phyloP scores from a whole-genome alignment of 1,139 yeast species.

The Saccharomyces hybrid region DNA sequence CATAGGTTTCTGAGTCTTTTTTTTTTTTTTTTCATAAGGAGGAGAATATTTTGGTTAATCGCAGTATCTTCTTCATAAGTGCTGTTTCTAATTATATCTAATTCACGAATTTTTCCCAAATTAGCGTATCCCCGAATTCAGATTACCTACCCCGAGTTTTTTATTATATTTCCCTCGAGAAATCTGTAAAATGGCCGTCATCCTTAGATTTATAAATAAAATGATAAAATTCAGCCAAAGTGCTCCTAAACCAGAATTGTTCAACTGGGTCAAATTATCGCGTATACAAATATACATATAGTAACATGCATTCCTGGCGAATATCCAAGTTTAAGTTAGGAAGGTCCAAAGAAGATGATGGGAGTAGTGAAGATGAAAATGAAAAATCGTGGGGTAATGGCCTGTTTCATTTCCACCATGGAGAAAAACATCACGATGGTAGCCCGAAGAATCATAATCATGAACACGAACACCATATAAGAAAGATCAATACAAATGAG shows the following conservation, averaged over 20 bases:
- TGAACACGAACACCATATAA: neutral
- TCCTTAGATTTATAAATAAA: neutral
- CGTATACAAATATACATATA: neutral
- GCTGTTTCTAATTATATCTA: neutral
- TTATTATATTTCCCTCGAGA: neutral
- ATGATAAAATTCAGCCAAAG: neutral
- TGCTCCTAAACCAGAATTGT: neutral
- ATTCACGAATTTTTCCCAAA: neutral
- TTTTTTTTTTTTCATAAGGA: neutral
- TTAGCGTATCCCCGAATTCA: neutral
- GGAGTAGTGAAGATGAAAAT: constrained; percentile 15
- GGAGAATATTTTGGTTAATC: neutral
- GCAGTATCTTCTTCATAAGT: neutral
- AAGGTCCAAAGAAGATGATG: constrained; percentile 27
- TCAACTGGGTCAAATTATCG: no score
- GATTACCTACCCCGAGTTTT: neutral
- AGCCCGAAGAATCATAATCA: neutral
- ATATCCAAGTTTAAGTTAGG: constrained; percentile 28
- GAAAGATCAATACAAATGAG: neutral
- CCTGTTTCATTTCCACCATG: constrained; percentile 14
- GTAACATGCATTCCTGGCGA: constrained; percentile 25
- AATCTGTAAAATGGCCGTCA: neutral
- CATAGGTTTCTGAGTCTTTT: neutral
- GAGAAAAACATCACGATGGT: constrained; percentile 2
- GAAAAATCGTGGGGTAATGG: constrained; percentile 12